Conservation (phyloP, 768 basidiomycete genomes). For the Nevesoporus exiguus region DNA sequence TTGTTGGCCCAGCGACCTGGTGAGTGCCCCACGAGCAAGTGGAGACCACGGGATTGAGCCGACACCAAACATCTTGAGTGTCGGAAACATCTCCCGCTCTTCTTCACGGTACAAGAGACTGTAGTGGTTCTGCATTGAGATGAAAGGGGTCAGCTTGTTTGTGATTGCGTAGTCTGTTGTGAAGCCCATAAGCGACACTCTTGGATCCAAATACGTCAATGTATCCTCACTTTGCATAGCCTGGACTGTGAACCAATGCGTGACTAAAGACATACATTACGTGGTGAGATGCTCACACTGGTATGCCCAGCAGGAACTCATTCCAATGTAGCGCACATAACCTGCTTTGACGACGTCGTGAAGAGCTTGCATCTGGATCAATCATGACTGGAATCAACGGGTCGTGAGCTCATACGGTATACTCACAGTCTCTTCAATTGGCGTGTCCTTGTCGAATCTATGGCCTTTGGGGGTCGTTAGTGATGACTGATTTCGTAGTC, state of each 20-base stretch:
- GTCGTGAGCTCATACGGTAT: neutral
- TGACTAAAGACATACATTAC: neutral
- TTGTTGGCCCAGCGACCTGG: constrained; percentile 33
- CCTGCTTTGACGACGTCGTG: constrained; percentile 50
- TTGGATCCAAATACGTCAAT: neutral
- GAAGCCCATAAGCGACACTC: neutral
- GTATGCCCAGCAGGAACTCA: constrained; percentile 41
- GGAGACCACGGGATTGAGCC: constrained; percentile 48
- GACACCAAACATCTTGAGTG: constrained; percentile 41
- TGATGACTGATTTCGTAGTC: neutral
- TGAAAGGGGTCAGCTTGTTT: constrained; percentile 49
- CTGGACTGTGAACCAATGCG: constrained; percentile 28
- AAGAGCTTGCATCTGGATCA: constrained; percentile 42
- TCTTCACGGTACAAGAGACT: constrained; percentile 58
- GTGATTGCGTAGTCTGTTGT: constrained; percentile 37
- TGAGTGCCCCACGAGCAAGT: constrained; percentile 36
- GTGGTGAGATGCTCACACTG: constrained; percentile 29
- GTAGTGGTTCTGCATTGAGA: constrained; percentile 65
- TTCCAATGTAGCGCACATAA: constrained; percentile 46
- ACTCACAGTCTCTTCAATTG: constrained; percentile 43
- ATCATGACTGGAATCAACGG: neutral
- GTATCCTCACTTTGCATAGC: constrained; percentile 36
- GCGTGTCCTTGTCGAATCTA: constrained; percentile 49
- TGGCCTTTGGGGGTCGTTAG: constrained; percentile 34
- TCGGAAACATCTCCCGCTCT: constrained; percentile 58